Percentiles rank a stretch among this genome's conserved stretches.
Conservation (phyloP, 371 early-diverging fungal genomes). For the Cokeromyces recurvatus region DNA sequence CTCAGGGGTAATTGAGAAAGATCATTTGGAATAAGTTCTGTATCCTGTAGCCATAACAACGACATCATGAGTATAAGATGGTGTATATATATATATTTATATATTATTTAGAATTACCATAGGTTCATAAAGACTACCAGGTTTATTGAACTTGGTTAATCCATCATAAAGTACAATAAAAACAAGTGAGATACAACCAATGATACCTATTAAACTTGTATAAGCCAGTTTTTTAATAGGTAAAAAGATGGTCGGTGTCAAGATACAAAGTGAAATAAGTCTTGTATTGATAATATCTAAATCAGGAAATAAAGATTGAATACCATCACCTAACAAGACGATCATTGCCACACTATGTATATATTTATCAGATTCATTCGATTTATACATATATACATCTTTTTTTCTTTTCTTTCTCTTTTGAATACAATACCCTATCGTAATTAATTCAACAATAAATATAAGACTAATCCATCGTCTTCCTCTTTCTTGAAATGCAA, state of each 20-base stretch:
- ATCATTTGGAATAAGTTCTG: conserved; percentile 28
- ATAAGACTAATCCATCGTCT: conserved; percentile 39
- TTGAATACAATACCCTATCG: conserved; percentile 34
- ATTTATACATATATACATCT: not conserved
- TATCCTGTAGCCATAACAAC: conserved; percentile 26
- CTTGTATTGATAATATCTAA: conserved; percentile 12
- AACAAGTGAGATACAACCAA: conserved; percentile 32
- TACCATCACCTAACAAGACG: conserved; percentile 32
- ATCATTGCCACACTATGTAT: conserved; percentile 29
- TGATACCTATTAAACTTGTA: conserved; percentile 45
- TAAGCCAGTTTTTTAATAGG: conserved; percentile 39
- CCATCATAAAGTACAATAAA: conserved; percentile 45
- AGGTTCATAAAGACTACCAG: conserved; percentile 56
- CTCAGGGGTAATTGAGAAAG: conserved; percentile 26
- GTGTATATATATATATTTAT: conserved; percentile 3
- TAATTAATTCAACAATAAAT: conserved; percentile 61
- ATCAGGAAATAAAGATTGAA: conserved; percentile 25
- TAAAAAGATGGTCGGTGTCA: conserved; percentile 28
- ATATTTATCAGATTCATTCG: not conserved
- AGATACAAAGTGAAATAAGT: conserved; percentile 6
- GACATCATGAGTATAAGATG: not conserved
- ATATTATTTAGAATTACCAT: too few relatives aligned
- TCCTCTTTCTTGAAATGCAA: conserved; percentile 57
- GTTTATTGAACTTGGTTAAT: conserved; percentile 32
- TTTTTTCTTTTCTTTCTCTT: not conserved